These are phyloP conservation scores for Pseudisothecium myosuroides DNA, from an alignment of 225 moss, liverwort and hornwort genomes.

Conservation along the genomic window DNA sequence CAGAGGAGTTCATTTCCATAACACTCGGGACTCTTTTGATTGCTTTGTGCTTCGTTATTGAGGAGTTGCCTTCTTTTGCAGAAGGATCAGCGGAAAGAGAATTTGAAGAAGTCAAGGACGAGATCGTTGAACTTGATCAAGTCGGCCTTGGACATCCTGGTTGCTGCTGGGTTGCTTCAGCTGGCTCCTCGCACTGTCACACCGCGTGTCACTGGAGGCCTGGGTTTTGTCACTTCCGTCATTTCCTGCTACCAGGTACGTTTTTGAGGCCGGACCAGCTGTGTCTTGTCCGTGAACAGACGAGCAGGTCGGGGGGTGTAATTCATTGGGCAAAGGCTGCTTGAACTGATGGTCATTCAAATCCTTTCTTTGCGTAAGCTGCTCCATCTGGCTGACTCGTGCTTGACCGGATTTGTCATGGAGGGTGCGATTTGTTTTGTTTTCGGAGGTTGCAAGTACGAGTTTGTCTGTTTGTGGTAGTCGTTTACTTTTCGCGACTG, in stretches of 20 bases:
- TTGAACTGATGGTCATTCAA: background rate
- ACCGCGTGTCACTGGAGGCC: background rate
- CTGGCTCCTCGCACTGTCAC: background rate
- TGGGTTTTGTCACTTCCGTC: background rate
- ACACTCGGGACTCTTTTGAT: background rate
- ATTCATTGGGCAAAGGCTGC: background rate
- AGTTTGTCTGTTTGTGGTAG: background rate
- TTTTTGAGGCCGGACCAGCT: background rate
- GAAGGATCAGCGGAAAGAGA: constrained; percentile 33
- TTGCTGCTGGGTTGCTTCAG: background rate
- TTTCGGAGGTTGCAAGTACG: background rate
- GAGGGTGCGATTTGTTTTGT: background rate
- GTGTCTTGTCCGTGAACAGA: too few species aligned
- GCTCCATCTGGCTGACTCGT: background rate
- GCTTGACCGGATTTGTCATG: background rate
- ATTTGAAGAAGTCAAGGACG: background rate
- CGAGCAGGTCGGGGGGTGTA: background rate
- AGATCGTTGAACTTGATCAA: background rate
- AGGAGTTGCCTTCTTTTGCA: constrained; percentile 4
- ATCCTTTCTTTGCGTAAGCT: background rate
- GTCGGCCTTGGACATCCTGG: background rate
- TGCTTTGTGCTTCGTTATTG: background rate
- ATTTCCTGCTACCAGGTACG: background rate
- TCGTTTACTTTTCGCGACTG: background rate
- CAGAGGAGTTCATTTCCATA: background rate